Base-by-base conservation (phyloP, 2,329 filamentous ascomycete genomes). In the Nothophoma quercina region DNA sequence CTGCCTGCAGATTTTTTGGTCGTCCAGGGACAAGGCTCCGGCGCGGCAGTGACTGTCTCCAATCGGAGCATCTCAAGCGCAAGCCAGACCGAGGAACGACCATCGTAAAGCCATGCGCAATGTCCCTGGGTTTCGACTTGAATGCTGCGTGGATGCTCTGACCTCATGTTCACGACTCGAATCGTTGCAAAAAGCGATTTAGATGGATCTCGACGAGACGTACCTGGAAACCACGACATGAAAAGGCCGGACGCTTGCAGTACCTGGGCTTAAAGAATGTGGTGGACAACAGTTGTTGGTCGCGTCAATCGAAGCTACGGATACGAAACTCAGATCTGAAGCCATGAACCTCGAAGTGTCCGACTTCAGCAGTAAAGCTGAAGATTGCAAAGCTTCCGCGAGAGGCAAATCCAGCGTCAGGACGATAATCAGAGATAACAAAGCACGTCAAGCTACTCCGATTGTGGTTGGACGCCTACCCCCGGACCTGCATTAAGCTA, bases 401-500 rank as follows among this genome's bases (percentile, higher is more conserved):
- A 9, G 18, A n/a, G n/a, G n/a, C 25, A n/a, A 38, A 22, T 8
- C n/a, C 10, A 18, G 30, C 7, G 18, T 6, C 10, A 41, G 16
- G 26, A 34, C 26, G 19, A 35, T 25, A 46, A 13, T 28, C 18
- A 29, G 25, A 46, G 25, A 18, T 16, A 16, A 28, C n/a, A 15
- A 9, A 30, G 15, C 29, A 39, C 28, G 23, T 26, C 7, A 26
- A n/a, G 16, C 5, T 9, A 26, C 19, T 13, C 10, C 18, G 12
- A 36, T 22, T 29, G 6, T 47, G 33, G 26, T 33, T 38, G 44
- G 26, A 23, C 22, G 22, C 21, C 32, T 26, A 33, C 36, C 18
- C 36, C 30, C 30, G 30, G 23, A n/a, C 12, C 19, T 42, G 28
- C 13, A 23, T 36, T n/a, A 15, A 39, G 43, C 43, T 53, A 53